Evolutionary conservation across 768 basidiomycete species (phyloP).

Genomic region (Sarcomyxa edulis): DNA sequence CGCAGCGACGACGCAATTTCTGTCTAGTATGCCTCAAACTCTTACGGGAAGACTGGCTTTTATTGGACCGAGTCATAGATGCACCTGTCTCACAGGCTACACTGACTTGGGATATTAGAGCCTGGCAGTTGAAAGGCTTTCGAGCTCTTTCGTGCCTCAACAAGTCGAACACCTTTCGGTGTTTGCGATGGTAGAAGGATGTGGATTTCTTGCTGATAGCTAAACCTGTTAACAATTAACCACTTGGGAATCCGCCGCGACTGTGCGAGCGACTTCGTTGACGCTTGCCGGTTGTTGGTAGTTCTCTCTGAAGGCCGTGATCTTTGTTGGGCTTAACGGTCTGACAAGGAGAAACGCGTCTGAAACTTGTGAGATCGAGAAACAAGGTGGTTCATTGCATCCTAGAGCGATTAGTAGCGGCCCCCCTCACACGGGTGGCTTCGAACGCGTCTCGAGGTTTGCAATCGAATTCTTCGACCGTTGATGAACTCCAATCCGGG

Average conservation of each 20-base stretch:
- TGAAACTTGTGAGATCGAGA: constrained; percentile 34
- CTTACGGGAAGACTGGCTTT: constrained; percentile 24
- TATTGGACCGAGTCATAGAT: constrained; percentile 29
- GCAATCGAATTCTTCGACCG: constrained; percentile 1
- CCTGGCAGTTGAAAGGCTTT: constrained; percentile 14
- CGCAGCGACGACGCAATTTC: too few relatives aligned
- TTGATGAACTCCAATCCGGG: constrained; percentile 6
- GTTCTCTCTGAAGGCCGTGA: constrained; percentile 31
- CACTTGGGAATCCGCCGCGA: constrained; percentile 29
- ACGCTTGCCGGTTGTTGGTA: constrained; percentile 27
- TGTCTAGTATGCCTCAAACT: constrained; percentile 3
- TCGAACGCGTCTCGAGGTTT: too few relatives aligned
- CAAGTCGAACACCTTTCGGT: constrained; percentile 23
- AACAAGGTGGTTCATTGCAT: constrained; percentile 24
- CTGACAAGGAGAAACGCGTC: constrained; percentile 6
- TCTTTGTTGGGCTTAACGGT: constrained; percentile 22
- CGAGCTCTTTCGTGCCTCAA: constrained; percentile 5
- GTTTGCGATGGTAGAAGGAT: constrained; percentile 25
- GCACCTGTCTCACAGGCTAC: constrained; percentile 23
- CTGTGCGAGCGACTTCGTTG: too few relatives aligned
- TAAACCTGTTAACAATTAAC: constrained; percentile 29
- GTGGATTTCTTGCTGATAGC: constrained; percentile 37
- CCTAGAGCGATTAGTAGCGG: constrained; percentile 7
- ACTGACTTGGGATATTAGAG: constrained; percentile 26
- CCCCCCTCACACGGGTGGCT: too few relatives aligned